phyloP scores from a whole-genome alignment of 2,329 filamentous ascomycete genomes.

The Nakataea oryzae region DNA sequence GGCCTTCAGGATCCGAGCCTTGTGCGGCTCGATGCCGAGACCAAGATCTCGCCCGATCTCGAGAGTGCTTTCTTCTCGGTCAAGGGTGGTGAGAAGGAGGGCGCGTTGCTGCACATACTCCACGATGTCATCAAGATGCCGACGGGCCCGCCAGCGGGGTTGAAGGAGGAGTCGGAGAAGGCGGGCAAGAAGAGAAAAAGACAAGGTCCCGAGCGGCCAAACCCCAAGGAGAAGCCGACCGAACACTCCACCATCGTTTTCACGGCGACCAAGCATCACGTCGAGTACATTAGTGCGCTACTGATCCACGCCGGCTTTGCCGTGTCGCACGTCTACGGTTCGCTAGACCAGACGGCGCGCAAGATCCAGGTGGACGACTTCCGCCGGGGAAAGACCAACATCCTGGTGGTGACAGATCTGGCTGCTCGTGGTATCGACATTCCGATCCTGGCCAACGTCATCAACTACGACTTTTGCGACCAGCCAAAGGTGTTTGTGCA shows the following conservation, averaged over 20 bases:
- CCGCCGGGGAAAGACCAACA: slow-evolving; percentile 71
- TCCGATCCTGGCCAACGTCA: slow-evolving; percentile 87
- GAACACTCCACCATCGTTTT: slow-evolving; percentile 93
- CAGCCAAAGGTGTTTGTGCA: slow-evolving; percentile 97
- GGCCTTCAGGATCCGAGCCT: slow-evolving; percentile 87
- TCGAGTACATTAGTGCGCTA: slow-evolving; percentile 82
- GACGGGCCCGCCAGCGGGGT: slow-evolving; percentile 46
- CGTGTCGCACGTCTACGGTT: slow-evolving; percentile 89
- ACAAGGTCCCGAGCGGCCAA: slow-evolving; percentile 34
- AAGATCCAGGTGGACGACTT: slow-evolving; percentile 90
- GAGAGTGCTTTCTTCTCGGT: slow-evolving; percentile 91
- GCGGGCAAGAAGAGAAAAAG: slow-evolving; percentile 65
- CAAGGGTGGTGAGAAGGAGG: slow-evolving; percentile 90
- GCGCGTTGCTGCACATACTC: slow-evolving; percentile 77
- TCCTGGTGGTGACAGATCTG: slow-evolving; percentile 92
- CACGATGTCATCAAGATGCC: slow-evolving; percentile 92
- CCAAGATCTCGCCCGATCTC: slow-evolving; percentile 92
- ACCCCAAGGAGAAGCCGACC: slow-evolving; percentile 61
- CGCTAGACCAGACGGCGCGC: slow-evolving; percentile 85
- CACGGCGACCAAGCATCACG: slow-evolving; percentile 90
- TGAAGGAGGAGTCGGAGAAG: slow-evolving; percentile 33
- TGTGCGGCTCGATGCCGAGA: slow-evolving; percentile 84
- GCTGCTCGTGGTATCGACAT: slow-evolving; percentile 97
- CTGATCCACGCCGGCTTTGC: slow-evolving; percentile 75
- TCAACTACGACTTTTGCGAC: slow-evolving; percentile 97